Percentiles rank a stretch among this genome's conserved stretches.
phyloP scores from a whole-genome alignment of 345 rosid species.

The Aethionema arabicum region DNA sequence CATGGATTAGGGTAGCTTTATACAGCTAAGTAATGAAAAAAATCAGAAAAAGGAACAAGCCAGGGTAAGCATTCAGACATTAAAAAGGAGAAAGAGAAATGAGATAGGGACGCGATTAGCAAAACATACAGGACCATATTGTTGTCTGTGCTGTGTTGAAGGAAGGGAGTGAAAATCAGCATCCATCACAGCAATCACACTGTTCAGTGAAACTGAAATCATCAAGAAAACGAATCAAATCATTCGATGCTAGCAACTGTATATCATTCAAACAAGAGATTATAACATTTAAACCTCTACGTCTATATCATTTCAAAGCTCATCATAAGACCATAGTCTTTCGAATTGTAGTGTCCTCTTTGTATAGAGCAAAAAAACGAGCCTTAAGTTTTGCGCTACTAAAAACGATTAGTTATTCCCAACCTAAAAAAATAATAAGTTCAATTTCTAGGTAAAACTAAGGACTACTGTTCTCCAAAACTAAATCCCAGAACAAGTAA shows the following conservation, averaged over 20 bases:
- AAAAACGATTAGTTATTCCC: constrained; percentile 1
- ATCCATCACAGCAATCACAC: constrained; percentile 98
- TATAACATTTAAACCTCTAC: constrained; percentile 6
- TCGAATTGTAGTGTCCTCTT: background rate
- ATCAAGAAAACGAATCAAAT: constrained; percentile 30
- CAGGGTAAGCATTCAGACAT: constrained; percentile 9
- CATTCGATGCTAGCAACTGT: constrained; percentile 14
- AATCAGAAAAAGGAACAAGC: background rate
- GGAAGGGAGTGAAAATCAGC: constrained; percentile 99
- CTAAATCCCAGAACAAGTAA: background rate
- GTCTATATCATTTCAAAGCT: constrained; percentile 11
- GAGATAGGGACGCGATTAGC: constrained; percentile 1
- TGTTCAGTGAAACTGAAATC: constrained; percentile 85
- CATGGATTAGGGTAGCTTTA: constrained; percentile 3
- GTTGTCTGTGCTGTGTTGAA: constrained; percentile 89
- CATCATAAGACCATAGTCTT: background rate
- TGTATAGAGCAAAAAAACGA: background rate
- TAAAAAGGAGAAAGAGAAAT: constrained; percentile 15
- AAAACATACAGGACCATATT: constrained; percentile 94
- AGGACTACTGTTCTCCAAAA: background rate
- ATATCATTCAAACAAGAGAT: constrained; percentile 18
- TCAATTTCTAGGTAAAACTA: constrained; percentile 15
- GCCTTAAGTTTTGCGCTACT: constrained; percentile 9
- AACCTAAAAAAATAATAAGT: background rate
- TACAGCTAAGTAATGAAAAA: background rate